Evolutionary conservation across 805 yeast species (phyloP), one percentile per base, ranked within the genome.

Genomic region (Saccharomycopsis lassenensis): DNA sequence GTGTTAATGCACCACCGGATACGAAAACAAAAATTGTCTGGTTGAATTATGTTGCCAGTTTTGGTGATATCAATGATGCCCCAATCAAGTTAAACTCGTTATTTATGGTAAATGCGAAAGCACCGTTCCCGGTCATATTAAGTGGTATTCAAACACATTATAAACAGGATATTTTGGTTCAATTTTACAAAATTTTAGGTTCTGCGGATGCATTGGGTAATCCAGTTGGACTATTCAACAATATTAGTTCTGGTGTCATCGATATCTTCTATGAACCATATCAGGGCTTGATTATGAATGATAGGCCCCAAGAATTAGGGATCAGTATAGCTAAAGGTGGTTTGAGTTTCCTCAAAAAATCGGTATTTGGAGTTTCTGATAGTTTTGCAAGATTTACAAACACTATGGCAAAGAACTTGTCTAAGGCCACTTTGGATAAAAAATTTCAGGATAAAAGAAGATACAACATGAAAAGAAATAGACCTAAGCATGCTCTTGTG

Each of bases 251-350:
- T 0, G 99, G 99, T 35, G 91, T 91, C 7, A 71, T 86, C 72
- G 99, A 91, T 56, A 80, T 91, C 14, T 91, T 91, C 55, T 91
- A 91, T 53, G 97, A 89, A 52, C 99, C 99, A 3, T 91, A 89
- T 51, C 91, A 86, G 52, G 99, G 99, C 0, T 83, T 84, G 48
- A 74, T 89, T 33, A 73, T 91, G 71, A 89, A 81, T 44, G 98
- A 91, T 55, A 63, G 96, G 25, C 98, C 98, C 1, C 94, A 84
- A 51, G 99, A 93, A 48, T 62, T 91, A 26, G 97, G 98, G 27
- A 82, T 91, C 40, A 93, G 95, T 3, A 57, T 91, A 29, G 98
- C 99, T 1, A 89, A 86, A 53, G 99, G 99, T 40, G 94, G 97
- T 1, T 59, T 85, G 44, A 83, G 95, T 56, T 91, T 91, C 61